Conservation (phyloP, 2,329 filamentous ascomycete species). For the Pseudogymnoascus sp. region DNA sequence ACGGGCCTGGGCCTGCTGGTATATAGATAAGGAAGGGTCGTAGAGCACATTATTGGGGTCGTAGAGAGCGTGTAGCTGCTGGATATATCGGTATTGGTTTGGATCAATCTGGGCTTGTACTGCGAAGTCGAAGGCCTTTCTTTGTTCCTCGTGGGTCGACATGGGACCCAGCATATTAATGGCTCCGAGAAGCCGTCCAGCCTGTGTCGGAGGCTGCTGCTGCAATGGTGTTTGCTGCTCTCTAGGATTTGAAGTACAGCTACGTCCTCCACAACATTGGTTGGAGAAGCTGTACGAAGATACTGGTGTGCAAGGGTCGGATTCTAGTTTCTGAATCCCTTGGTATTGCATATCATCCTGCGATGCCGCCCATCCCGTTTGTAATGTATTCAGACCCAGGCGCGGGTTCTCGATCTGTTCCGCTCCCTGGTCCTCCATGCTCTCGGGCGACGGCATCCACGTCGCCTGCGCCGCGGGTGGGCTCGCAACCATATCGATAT, state of each 20-base stretch:
- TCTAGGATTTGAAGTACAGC: neutral
- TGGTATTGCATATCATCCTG: neutral
- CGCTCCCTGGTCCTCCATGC: neutral
- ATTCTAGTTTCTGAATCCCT: neutral
- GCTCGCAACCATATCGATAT: neutral
- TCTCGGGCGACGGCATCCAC: slow-evolving; percentile 1
- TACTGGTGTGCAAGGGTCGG: neutral
- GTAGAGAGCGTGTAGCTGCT: neutral
- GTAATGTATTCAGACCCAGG: neutral
- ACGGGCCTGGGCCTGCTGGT: neutral
- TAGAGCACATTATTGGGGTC: neutral
- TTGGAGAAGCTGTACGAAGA: neutral
- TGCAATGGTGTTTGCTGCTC: neutral
- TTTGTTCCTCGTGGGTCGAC: neutral
- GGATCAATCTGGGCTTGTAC: neutral
- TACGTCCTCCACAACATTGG: neutral
- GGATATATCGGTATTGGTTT: neutral
- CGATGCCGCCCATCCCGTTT: neutral
- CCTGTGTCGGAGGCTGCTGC: neutral
- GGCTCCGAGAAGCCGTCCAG: neutral
- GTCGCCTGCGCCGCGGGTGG: neutral
- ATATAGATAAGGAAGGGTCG: neutral
- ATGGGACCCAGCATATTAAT: neutral
- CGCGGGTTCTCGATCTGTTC: neutral
- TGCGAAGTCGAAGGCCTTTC: neutral